Conservation (phyloP, 192 early-diverging fungal species). For the Coemansia sp. region DNA sequence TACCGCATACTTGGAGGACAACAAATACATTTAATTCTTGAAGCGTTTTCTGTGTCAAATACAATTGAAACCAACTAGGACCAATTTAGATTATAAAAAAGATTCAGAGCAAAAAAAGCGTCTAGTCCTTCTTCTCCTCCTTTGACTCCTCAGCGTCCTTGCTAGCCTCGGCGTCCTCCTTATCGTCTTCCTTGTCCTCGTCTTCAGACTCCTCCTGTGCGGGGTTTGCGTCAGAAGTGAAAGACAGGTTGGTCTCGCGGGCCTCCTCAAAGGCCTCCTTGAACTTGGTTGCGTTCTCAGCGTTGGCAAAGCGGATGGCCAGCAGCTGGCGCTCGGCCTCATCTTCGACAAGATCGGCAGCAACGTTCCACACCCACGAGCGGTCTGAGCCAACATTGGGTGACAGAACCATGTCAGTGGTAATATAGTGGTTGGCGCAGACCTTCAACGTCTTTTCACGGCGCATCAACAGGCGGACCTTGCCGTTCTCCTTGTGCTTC, state of each 20-base stretch:
- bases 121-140: constrained; percentile 21
- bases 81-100: background rate
- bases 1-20: constrained; percentile 25
- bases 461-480: constrained; percentile 97
- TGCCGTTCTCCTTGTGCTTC: constrained; percentile 85
- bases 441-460: constrained; percentile 98
- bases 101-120: constrained; percentile 4
- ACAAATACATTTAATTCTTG: constrained; percentile 21
- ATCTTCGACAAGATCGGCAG: constrained; percentile 89
- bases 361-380: constrained; percentile 96
- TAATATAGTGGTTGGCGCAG: constrained; percentile 97
- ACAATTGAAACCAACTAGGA: background rate
- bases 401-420: constrained; percentile 81
- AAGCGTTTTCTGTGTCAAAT: background rate
- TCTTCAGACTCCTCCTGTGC: constrained; percentile 41
- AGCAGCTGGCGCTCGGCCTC: constrained; percentile 80
- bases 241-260: constrained; percentile 55
- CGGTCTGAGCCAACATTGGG: constrained; percentile 98
- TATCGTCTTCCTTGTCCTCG: constrained; percentile 16
- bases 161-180: constrained; percentile 5
- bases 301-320: constrained; percentile 95
- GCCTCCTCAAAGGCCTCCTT: constrained; percentile 81
- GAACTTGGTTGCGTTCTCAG: constrained; percentile 92
- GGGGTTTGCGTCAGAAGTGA: constrained; percentile 26
- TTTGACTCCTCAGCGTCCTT: constrained; percentile 5